Base-by-base conservation (phyloP, 1,139 yeast species). In the Yamadazyma membranifaciens region DNA sequence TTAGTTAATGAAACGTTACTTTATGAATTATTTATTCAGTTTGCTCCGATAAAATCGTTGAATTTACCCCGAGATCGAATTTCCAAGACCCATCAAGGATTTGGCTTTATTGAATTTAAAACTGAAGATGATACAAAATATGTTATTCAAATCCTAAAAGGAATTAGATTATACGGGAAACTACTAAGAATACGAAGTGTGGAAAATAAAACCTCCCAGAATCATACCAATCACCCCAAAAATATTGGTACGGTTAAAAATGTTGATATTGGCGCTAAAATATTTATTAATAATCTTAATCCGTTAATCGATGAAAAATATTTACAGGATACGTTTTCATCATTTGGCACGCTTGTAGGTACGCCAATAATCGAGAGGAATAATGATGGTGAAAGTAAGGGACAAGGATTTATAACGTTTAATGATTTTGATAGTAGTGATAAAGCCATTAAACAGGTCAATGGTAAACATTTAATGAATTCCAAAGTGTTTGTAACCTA, bases 11-110 rank as follows among this genome's bases (percentile, higher is more conserved):
- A 86, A 48, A 63, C 73, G 2, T 52, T 85, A 14, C 61, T 94
- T 37, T 87, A 83, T 56, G 98, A 92, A 59, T 71, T 92, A 27
- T 83, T 89, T 60, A 63, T 87, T 10, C 98, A 92, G 58, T 83
- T 87, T 39, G 94, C 95, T 0, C 96, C 96, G 0, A 75, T 92
- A 4, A 69, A 69, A 37, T 71, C 78, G 27, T 73, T 92, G 10
- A 75, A 83, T 50, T 68, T 92, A 51, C 98, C 98, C 4, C 81
- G 80, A 52, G 97, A 89, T 56, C 71, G 91, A 48, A 72, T 88
- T 4, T 65, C 80, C 33, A 79, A 79, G 45, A 69, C 77, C 2
- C 89, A 85, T 54, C 95, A 85, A 55, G 98, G 97, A 13, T 92
- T 72, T 63, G 98, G 96, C 10, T 92, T 92, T 62, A 83, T 87